These are phyloP conservation scores for Helichrysum umbraculigerum DNA, from an alignment of 129 eudicot species.

Conservation along the genomic window DNA sequence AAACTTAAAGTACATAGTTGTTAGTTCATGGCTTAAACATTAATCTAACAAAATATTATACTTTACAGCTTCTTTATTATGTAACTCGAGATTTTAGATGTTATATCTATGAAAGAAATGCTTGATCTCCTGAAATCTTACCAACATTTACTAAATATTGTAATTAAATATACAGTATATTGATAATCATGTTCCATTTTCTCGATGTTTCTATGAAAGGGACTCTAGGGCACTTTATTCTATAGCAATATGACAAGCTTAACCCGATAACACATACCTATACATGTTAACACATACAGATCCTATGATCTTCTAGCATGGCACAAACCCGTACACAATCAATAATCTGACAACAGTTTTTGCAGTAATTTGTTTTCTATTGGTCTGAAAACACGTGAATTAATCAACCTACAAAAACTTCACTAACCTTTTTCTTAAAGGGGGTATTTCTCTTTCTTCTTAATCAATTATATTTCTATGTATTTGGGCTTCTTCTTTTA, in stretches of 20 bases:
- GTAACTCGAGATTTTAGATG: no score
- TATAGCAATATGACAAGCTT: constrained; percentile 1
- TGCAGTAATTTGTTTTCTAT: no score
- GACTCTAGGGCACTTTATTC: not conserved
- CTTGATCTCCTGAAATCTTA: no score
- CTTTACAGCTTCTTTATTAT: no score
- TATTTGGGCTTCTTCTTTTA: not conserved
- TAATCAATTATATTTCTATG: not conserved
- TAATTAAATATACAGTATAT: not conserved
- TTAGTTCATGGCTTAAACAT: no score
- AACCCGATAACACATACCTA: constrained; percentile 1
- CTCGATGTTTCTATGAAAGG: not conserved
- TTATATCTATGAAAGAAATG: no score
- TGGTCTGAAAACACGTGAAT: not conserved
- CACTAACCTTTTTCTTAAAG: not conserved
- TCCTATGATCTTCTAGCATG: constrained; percentile 11
- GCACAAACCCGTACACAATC: not conserved
- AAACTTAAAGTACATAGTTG: no score
- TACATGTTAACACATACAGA: constrained; percentile 5
- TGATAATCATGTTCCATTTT: not conserved
- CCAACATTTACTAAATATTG: not conserved
- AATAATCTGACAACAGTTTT: no score
- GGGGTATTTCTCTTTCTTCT: not conserved
- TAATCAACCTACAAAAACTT: not conserved
- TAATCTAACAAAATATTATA: no score